These are phyloP conservation scores for Auriscalpium microsporum DNA, from an alignment of 768 basidiomycete species.

Conservation along the genomic window DNA sequence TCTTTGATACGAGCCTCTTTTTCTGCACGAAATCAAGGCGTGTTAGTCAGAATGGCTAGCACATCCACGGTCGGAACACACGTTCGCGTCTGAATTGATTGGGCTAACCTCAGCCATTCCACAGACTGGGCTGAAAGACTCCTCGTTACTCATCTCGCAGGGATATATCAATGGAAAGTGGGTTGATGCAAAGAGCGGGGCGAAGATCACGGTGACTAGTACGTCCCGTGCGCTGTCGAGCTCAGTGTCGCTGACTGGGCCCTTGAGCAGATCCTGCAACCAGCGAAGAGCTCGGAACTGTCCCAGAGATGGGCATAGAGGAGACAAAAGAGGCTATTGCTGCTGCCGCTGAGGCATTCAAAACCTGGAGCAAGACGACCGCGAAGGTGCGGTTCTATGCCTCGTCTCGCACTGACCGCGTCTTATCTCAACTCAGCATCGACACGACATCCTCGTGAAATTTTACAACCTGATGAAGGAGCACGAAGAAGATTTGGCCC, in stretches of 20 bases:
- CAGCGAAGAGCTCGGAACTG: slow-evolving; percentile 68
- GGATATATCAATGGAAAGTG: slow-evolving; percentile 81
- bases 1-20: too few species aligned
- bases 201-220: slow-evolving; percentile 72
- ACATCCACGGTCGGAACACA: background rate
- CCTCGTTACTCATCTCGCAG: slow-evolving; percentile 64
- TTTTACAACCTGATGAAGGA: slow-evolving; percentile 73
- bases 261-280: slow-evolving; percentile 73
- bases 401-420: background rate
- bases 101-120: background rate
- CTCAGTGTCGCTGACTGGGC: background rate
- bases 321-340: slow-evolving; percentile 83
- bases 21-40: too few species aligned
- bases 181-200: slow-evolving; percentile 70
- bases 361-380: slow-evolving; percentile 79
- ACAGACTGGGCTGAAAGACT: slow-evolving; percentile 52
- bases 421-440: slow-evolving; percentile 35
- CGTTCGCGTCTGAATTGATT: background rate
- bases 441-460: slow-evolving; percentile 79
- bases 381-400: slow-evolving; percentile 51
- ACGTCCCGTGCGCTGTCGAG: slow-evolving; percentile 20
- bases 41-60: background rate
- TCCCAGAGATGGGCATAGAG: slow-evolving; percentile 82
- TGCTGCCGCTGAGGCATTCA: slow-evolving; percentile 74
- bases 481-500: slow-evolving; percentile 78